Evolutionary conservation across 495 filamentous ascomycete genomes (phyloP), one percentile per base, ranked within the genome.

Genomic region (Oidiodendron maius): DNA sequence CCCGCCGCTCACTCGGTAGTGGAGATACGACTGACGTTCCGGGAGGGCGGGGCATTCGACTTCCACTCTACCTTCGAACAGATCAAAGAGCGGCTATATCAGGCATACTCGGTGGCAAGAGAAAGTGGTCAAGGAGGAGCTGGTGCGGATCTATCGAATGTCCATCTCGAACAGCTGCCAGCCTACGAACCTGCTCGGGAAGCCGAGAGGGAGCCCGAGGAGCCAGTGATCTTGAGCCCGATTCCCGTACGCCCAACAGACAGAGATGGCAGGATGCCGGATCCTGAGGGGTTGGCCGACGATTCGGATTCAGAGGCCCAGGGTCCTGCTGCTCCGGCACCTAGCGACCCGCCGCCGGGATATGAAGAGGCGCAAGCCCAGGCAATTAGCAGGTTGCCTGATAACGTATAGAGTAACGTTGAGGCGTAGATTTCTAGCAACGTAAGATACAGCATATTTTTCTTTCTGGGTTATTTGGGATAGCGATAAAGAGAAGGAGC

Each of bases 21-120:
- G 23, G 86, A 91, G 54, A 51, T 91, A 41, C 88, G 84, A 65
- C 74, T 96, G 46, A 86, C 84, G 8, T 98, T 97, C 72, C 88
- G 87, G 64, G 93, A 98, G 44, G 93, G 94, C 34, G 93, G 93
- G 0, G 90, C 89, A 8, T 95, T 86, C 67, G 91, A 96, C 56
- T 96, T 95, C 57, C 85, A 91, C 46, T 75, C 76, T 5, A 78
- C 81, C 30, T 96, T 86, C 59, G 89, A 94, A 60, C 75, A 84
- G 43, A 81, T 96, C 30, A 93, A 86, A 64, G 91, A 93, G 53
- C 77, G 86, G 1, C 67, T 95, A 34, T 70, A 83, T 44, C 87
- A 95, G 49, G 89, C 87, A 3, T 73, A 86, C 13, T 86, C 91
- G 53, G 75, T 86, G 18, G 83, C 71, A 24, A 60, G 71, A 49